phyloP scores from a whole-genome alignment of 2,329 filamentous ascomycete species.

The Zelopaecilomyces penicillatus region DNA sequence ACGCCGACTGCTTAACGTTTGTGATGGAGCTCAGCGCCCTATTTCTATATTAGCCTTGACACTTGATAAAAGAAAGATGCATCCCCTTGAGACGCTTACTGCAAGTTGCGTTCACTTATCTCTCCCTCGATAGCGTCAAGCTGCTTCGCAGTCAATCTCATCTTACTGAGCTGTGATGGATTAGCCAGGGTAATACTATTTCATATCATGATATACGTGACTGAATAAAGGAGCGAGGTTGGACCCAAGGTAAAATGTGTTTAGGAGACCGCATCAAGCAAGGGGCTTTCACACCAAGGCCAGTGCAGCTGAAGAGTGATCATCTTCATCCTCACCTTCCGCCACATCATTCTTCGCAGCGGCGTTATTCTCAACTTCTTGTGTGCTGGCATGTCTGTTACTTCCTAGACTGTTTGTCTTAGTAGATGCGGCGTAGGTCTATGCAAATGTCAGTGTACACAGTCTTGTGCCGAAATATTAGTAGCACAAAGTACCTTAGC shows the following conservation, averaged over 20 bases:
- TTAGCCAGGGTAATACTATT: conserved; percentile 12
- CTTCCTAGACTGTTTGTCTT: conserved; percentile 44
- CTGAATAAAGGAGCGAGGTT: conserved; percentile 16
- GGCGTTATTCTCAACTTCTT: conserved; percentile 26
- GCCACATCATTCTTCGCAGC: conserved; percentile 29
- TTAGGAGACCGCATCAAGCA: conserved; percentile 28
- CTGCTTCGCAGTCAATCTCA: conserved; percentile 37
- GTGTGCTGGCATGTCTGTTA: conserved; percentile 43
- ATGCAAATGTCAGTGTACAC: background rate
- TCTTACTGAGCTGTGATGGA: conserved; percentile 33
- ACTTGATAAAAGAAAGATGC: background rate
- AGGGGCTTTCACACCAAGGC: conserved; percentile 55
- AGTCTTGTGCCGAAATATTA: background rate
- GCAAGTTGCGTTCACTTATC: conserved; percentile 47
- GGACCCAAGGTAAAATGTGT: background rate
- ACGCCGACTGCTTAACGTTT: conserved; percentile 8
- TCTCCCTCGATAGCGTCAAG: conserved; percentile 47
- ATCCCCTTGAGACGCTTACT: conserved; percentile 25
- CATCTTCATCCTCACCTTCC: conserved; percentile 51
- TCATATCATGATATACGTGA: conserved; percentile 12
- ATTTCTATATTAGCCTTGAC: background rate
- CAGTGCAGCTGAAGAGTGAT: conserved; percentile 55
- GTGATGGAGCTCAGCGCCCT: conserved; percentile 11
- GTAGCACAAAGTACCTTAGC: conserved; percentile 38
- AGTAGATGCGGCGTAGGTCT: conserved; percentile 38